A percentile compares a stretch with the other conserved stretches of the same genome.
These are phyloP conservation scores for Lasiosphaeria ovina DNA, from an alignment of 495 filamentous ascomycete species.

Conservation along the genomic window DNA sequence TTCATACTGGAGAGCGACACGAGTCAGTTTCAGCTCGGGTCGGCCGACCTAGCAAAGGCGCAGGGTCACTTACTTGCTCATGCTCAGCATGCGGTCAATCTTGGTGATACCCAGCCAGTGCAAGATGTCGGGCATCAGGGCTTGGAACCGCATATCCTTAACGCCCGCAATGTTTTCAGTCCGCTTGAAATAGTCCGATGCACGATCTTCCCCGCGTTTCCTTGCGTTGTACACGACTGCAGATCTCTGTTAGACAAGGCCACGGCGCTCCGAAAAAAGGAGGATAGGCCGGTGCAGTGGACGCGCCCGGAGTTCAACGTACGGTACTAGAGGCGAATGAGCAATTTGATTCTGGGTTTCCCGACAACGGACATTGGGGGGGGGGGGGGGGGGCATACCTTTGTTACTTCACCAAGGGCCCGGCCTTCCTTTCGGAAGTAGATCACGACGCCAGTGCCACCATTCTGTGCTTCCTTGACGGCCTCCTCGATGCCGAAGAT, in stretches of 20 bases:
- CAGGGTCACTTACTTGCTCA: conserved; percentile 74
- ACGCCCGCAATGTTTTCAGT: conserved; percentile 98
- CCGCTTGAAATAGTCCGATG: conserved; percentile 95
- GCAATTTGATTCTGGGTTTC: conserved; percentile 16
- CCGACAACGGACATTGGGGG: conserved; percentile 8
- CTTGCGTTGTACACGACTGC: conserved; percentile 92
- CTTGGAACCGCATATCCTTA: conserved; percentile 98
- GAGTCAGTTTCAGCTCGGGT: too few relatives aligned
- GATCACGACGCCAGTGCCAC: conserved; percentile 93
- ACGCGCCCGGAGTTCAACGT: conserved; percentile 25
- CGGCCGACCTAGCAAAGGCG: too few relatives aligned
- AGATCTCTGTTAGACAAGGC: conserved; percentile 32
- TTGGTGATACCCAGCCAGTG: conserved; percentile 99
- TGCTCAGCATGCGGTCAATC: conserved; percentile 97
- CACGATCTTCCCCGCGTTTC: conserved; percentile 78
- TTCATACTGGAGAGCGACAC: conserved; percentile 69
- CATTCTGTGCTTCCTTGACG: conserved; percentile 92
- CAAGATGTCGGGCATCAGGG: conserved; percentile 97
- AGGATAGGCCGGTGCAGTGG: conserved; percentile 1
- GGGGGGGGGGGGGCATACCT: conserved; percentile 55
- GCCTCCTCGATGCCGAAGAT: conserved; percentile 97
- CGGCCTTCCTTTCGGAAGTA: conserved; percentile 99
- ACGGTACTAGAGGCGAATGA: conserved; percentile 45
- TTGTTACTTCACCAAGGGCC: conserved; percentile 95
- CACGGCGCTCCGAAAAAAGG: conserved; percentile 13